Base-by-base conservation (phyloP, 2,329 filamentous ascomycete genomes). In the Neofusicoccum sp. region DNA sequence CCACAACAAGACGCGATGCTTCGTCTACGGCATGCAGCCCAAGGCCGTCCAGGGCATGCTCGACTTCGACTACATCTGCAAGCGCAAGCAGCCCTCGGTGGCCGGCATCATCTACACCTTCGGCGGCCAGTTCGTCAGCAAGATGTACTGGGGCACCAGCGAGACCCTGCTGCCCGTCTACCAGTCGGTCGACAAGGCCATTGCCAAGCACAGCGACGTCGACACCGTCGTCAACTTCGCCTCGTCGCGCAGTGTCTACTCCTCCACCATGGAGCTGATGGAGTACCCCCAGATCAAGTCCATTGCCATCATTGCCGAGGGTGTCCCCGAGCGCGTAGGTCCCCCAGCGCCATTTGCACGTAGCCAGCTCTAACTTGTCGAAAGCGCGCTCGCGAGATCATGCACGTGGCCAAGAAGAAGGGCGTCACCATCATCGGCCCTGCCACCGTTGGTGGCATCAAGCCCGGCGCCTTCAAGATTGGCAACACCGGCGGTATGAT, bases 91-190 rank as follows among this genome's bases (percentile, higher is more conserved):
- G 63, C 95, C 95, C 66, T 99, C 95, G 62, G 95, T 99, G 62
- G 95, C 95, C 68, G 95, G 93, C 76, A 98, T 99, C 81, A 98
- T 99, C 85, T 99, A 99, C 85, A 97, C 95, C 71, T 99, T 99
- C 75, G 95, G 95, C 77, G 95, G 95, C 69, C 95, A 99, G 82
- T 99, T 99, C 87, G 95, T 99, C 77, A 97, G 92, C 88, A 99
- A 99, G 89, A 98, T 99, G 95, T 99, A 99, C 90, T 99, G 95
- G 95, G 95, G 95, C 75, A 99, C 95, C 75, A 97, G 92, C 82
- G 95, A 99, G 85, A 99, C 95, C 65, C 88, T 99, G 67, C 87
- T 99, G 70, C 95, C 95, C 65, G 95, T 99, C 77, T 99, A 99
- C 86, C 93, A 99, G 83, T 86, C 91, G 74, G 89, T 93, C 53